phyloP scores from a whole-genome alignment of 192 early-diverging fungal genomes.

The Coemansia sp. region DNA sequence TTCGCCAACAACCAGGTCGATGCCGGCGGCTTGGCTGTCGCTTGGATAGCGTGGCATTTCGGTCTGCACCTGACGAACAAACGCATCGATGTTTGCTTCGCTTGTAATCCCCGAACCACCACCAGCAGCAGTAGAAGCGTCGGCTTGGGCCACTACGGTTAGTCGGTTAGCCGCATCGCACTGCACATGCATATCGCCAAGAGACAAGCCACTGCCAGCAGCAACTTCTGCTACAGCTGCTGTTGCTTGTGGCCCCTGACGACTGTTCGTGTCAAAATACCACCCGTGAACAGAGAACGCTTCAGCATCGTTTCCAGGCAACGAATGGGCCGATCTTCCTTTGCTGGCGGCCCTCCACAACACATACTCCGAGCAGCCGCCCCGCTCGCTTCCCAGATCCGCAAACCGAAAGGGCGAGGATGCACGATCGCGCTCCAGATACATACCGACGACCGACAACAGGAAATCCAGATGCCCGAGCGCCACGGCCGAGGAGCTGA shows the following conservation, averaged over 20 bases:
- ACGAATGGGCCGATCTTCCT: no score
- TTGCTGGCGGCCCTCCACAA: slow-evolving; percentile 20
- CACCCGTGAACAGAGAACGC: slow-evolving; percentile 18
- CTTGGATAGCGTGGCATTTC: neutral
- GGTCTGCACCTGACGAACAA: slow-evolving; percentile 22
- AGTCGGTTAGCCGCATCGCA: neutral
- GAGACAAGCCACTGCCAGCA: neutral
- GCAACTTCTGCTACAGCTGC: no score
- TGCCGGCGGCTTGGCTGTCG: neutral
- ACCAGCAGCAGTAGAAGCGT: neutral
- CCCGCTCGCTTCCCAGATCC: slow-evolving; percentile 22
- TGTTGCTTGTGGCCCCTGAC: neutral
- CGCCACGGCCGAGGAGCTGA: slow-evolving; percentile 15
- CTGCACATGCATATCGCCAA: neutral
- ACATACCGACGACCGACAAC: slow-evolving; percentile 20
- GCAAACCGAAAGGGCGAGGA: slow-evolving; percentile 18
- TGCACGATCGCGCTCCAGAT: neutral
- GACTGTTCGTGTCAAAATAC: slow-evolving; percentile 20
- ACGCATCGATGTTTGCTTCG: slow-evolving; percentile 18
- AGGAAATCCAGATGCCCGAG: slow-evolving; percentile 35
- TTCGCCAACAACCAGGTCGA: slow-evolving; percentile 45
- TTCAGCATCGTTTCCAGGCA: neutral
- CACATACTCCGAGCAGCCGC: slow-evolving; percentile 35
- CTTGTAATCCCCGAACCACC: neutral
- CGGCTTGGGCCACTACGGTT: neutral